Percentiles rank a stretch among this genome's conserved stretches.
These are phyloP conservation scores for Raphanus hybrid DNA, from an alignment of 441 rosid genomes.

Conservation along the genomic window DNA sequence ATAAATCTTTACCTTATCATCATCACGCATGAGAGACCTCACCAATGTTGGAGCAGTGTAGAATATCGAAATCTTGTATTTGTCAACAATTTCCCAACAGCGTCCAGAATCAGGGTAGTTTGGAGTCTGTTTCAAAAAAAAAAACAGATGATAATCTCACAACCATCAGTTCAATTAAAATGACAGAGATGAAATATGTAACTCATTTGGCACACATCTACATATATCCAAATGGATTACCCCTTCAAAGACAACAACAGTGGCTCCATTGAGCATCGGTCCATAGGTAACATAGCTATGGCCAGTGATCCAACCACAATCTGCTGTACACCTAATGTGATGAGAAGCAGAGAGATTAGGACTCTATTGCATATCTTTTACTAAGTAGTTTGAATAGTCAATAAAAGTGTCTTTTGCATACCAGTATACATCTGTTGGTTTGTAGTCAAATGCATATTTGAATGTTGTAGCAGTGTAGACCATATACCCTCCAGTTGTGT, in stretches of 20 bases:
- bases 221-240: slow-evolving; percentile 48
- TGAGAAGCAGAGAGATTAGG: slow-evolving; percentile 26
- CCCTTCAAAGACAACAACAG: slow-evolving; percentile 86
- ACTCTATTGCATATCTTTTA: not conserved
- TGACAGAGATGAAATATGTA: slow-evolving; percentile 13
- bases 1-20: slow-evolving; percentile 64
- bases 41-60: slow-evolving; percentile 98
- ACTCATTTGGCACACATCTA: slow-evolving; percentile 8
- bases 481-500: slow-evolving; percentile 99
- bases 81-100: slow-evolving; percentile 98
- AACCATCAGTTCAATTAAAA: slow-evolving; percentile 31
- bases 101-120: slow-evolving; percentile 96
- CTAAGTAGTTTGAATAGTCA: slow-evolving; percentile 11
- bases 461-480: slow-evolving; percentile 94
- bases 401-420: slow-evolving; percentile 40
- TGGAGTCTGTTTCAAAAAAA: slow-evolving; percentile 64
- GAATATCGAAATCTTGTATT: slow-evolving; percentile 89
- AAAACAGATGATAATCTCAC: slow-evolving; percentile 33
- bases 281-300: slow-evolving; percentile 99
- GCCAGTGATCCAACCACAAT: slow-evolving; percentile 99
- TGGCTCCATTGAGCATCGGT: slow-evolving; percentile 97
- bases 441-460: slow-evolving; percentile 97
- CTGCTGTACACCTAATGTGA: slow-evolving; percentile 94
- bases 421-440: slow-evolving; percentile 92
- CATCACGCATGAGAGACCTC: slow-evolving; percentile 98